Conservation (phyloP, 495 filamentous ascomycete genomes). For the Wilcoxina mikolae region DNA sequence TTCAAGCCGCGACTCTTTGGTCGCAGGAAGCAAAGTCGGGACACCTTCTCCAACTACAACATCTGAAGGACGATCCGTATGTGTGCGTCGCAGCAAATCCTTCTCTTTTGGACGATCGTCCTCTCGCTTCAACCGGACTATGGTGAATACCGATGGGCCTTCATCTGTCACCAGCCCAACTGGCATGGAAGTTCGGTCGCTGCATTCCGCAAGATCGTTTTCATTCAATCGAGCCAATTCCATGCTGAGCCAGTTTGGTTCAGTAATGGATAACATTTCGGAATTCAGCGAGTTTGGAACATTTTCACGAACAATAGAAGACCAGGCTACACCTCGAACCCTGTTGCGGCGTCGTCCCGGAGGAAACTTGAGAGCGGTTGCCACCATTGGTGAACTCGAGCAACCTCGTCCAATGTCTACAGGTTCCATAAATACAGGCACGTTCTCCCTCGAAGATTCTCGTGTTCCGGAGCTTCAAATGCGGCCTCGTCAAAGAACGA, state of each 20-base stretch:
- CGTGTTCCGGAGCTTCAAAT: constrained; percentile 30
- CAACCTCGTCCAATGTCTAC: constrained; percentile 51
- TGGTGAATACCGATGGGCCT: constrained; percentile 8
- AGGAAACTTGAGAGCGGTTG: constrained; percentile 68
- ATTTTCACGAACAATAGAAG: not conserved
- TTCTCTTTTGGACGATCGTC: constrained; percentile 29
- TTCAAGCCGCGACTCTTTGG: constrained; percentile 2
- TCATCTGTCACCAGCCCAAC: constrained; percentile 7
- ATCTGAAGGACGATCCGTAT: not conserved
- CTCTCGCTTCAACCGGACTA: constrained; percentile 8
- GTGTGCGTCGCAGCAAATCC: constrained; percentile 24
- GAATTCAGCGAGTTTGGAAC: constrained; percentile 14
- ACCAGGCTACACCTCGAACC: constrained; percentile 29
- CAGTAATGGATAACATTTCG: constrained; percentile 21
- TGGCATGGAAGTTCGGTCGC: constrained; percentile 21
- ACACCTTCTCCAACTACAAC: not conserved
- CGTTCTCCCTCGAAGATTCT: constrained; percentile 22
- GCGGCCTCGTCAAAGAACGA: constrained; percentile 21
- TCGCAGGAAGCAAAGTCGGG: not conserved
- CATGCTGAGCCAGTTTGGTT: constrained; percentile 15
- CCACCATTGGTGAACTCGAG: constrained; percentile 57
- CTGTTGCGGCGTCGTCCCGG: constrained; percentile 73
- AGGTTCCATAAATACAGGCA: constrained; percentile 43
- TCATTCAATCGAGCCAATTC: constrained; percentile 20
- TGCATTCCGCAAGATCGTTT: constrained; percentile 27